Percentiles rank a stretch among this genome's conserved stretches.
phyloP scores from a whole-genome alignment of 768 basidiomycete species.

The Coprinopsis cinerea region DNA sequence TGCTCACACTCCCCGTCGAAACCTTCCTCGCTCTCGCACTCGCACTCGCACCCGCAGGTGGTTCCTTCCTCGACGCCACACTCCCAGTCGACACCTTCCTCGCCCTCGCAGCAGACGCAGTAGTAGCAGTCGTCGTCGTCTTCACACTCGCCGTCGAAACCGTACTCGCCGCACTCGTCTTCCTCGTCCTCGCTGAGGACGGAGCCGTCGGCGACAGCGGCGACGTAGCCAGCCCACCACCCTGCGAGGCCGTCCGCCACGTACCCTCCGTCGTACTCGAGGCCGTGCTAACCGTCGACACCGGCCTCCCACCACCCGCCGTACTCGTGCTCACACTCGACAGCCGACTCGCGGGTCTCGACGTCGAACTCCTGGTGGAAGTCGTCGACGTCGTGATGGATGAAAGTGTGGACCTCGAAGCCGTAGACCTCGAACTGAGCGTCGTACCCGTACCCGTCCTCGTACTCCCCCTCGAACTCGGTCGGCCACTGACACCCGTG shows the following conservation, averaged over 20 bases:
- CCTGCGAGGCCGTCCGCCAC: slow-evolving; percentile 1
- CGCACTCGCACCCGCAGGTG: slow-evolving; percentile 14
- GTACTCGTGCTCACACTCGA: slow-evolving; percentile 14
- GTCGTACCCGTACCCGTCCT: slow-evolving; percentile 10
- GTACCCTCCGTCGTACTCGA: slow-evolving; percentile 18
- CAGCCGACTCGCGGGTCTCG: slow-evolving; percentile 20
- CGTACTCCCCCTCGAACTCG: slow-evolving; percentile 24
- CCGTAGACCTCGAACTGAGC: not conserved
- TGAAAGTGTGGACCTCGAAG: slow-evolving; percentile 13
- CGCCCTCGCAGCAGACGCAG: not conserved
- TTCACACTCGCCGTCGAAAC: slow-evolving; percentile 4
- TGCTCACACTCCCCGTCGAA: slow-evolving; percentile 21
- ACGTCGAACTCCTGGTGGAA: not conserved
- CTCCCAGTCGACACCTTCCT: slow-evolving; percentile 17
- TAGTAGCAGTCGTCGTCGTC: slow-evolving; percentile 12
- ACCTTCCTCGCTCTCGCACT: slow-evolving; percentile 19
- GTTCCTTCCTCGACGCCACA: slow-evolving; percentile 9
- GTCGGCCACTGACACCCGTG: slow-evolving; percentile 7
- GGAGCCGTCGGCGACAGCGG: too few relatives aligned
- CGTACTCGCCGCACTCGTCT: slow-evolving; percentile 15
- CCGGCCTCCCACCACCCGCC: slow-evolving; percentile 1
- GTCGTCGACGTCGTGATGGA: slow-evolving; percentile 6
- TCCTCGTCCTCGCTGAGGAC: slow-evolving; percentile 10
- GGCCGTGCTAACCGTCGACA: slow-evolving; percentile 1
- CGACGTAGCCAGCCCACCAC: not conserved